phyloP scores from a whole-genome alignment of 495 filamentous ascomycete genomes.

The Clavariopsis aquatica region DNA sequence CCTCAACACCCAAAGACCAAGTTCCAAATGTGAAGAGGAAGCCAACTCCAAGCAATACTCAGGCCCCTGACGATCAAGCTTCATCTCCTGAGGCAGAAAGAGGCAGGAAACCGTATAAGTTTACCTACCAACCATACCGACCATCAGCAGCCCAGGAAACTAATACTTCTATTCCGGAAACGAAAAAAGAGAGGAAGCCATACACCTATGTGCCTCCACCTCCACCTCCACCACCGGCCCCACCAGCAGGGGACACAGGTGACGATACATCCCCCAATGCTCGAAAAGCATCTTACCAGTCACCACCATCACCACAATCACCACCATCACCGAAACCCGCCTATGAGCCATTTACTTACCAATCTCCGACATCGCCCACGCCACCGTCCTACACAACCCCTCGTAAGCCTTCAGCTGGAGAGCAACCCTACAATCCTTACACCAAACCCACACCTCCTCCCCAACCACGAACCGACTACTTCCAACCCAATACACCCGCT shows the following conservation, averaged over 20 bases:
- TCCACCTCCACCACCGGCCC: neutral
- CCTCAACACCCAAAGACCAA: neutral
- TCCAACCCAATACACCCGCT: neutral
- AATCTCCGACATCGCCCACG: neutral
- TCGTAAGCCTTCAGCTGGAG: neutral
- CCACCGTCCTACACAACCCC: neutral
- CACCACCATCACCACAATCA: neutral
- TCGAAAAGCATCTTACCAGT: neutral
- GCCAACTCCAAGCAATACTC: neutral
- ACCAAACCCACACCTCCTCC: too few relatives aligned
- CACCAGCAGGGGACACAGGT: neutral
- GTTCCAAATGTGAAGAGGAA: neutral
- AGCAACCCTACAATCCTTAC: neutral
- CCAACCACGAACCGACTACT: too few relatives aligned
- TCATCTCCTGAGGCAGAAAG: neutral
- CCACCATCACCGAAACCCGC: neutral
- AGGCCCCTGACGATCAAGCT: neutral
- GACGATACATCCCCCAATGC: neutral
- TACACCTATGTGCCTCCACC: neutral
- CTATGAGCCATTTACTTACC: neutral
- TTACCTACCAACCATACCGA: slow-evolving; percentile 1
- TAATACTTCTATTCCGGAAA: neutral
- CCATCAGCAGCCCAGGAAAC: neutral
- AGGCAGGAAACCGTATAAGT: neutral
- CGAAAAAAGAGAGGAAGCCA: neutral